phyloP scores from a whole-genome alignment of 2,329 filamentous ascomycete genomes.

The Laburnicola sp. region DNA sequence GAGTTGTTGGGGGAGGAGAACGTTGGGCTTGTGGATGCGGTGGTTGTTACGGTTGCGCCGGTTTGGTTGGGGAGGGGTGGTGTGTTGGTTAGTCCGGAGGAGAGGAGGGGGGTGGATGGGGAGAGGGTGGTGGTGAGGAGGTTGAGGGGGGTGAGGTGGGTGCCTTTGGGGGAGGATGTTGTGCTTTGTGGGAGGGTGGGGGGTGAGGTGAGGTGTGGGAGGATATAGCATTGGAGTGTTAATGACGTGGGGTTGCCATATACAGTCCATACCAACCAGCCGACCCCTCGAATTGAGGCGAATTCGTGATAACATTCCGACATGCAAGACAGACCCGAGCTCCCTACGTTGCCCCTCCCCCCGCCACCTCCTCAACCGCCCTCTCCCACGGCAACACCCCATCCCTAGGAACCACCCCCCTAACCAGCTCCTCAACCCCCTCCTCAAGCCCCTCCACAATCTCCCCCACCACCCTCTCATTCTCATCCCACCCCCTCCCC shows the following conservation, averaged over 20 bases:
- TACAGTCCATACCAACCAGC: too few relatives aligned
- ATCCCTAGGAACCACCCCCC: slow-evolving; percentile 22
- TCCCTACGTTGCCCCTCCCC: too few relatives aligned
- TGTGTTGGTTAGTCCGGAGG: slow-evolving; percentile 73
- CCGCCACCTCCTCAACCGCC: neutral
- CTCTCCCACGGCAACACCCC: slow-evolving; percentile 31
- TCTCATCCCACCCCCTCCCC: slow-evolving; percentile 45
- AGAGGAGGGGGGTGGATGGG: slow-evolving; percentile 55
- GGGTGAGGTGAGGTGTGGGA: neutral
- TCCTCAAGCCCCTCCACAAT: slow-evolving; percentile 32
- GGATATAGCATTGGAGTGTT: neutral
- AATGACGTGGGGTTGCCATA: neutral
- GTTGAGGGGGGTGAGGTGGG: slow-evolving; percentile 70
- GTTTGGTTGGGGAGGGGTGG: slow-evolving; percentile 85
- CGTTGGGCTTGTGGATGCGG: slow-evolving; percentile 68
- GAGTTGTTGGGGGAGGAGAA: slow-evolving; percentile 68
- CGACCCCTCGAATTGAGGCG: too few relatives aligned
- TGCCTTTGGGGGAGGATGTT: slow-evolving; percentile 78
- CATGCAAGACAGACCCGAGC: too few relatives aligned
- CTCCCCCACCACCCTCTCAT: slow-evolving; percentile 13
- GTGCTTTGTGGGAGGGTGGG: slow-evolving; percentile 72
- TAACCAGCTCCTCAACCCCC: slow-evolving; percentile 32
- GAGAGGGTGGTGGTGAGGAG: slow-evolving; percentile 62
- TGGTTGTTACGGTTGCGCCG: slow-evolving; percentile 87
- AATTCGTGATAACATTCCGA: too few relatives aligned